These are phyloP conservation scores for Debaryomycetaceae sp. DNA, from an alignment of 1,139 yeast species.

Conservation along the genomic window DNA sequence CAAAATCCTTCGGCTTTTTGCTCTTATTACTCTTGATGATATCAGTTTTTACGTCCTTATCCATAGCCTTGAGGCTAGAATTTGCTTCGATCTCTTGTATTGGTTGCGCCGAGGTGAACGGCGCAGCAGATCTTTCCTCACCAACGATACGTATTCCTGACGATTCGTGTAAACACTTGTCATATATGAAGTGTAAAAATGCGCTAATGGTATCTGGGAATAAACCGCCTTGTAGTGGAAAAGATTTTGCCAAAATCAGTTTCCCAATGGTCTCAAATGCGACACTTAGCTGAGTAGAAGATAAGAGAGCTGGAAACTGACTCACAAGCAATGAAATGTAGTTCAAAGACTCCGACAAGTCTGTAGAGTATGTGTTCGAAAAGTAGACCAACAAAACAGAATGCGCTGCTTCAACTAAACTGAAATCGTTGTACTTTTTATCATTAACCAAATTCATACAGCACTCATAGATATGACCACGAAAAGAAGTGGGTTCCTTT, in stretches of 20 bases:
- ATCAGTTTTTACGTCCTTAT: slow-evolving; percentile 17
- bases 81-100: slow-evolving; percentile 34
- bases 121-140: slow-evolving; percentile 12
- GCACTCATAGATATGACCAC: slow-evolving; percentile 37
- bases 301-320: slow-evolving; percentile 58
- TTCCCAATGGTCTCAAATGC: slow-evolving; percentile 59
- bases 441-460: slow-evolving; percentile 41
- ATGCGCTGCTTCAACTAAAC: slow-evolving; percentile 62
- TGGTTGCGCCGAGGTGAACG: slow-evolving; percentile 39
- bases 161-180: slow-evolving; percentile 28
- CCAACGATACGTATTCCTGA: slow-evolving; percentile 26
- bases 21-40: slow-evolving; percentile 29
- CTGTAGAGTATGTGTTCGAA: slow-evolving; percentile 17
- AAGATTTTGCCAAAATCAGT: slow-evolving; percentile 38
- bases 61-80: slow-evolving; percentile 30
- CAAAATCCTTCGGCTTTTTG: slow-evolving; percentile 30
- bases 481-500: slow-evolving; percentile 21
- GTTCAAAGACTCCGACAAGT: slow-evolving; percentile 29
- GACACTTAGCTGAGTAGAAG: slow-evolving; percentile 54
- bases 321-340: slow-evolving; percentile 30
- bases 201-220: slow-evolving; percentile 29
- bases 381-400: slow-evolving; percentile 57
- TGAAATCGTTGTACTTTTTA: slow-evolving; percentile 22
- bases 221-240: slow-evolving; percentile 28
- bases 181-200: slow-evolving; percentile 39